Evolutionary conservation across 1,139 yeast genomes (phyloP).

Genomic region (Suhomyces atakaporum): DNA sequence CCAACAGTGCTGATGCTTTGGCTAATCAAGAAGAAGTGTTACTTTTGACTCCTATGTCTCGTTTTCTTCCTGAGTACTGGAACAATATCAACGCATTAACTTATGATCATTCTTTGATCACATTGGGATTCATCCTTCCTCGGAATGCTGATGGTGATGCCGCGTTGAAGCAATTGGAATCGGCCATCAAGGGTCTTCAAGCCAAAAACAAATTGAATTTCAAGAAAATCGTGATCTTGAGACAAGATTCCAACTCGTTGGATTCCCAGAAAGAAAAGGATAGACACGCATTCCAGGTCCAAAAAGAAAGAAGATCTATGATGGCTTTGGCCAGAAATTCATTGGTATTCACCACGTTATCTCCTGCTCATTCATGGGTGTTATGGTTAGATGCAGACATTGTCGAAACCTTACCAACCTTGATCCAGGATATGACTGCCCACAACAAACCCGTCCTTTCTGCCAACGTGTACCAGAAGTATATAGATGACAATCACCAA

Average conservation of each 20-base stretch:
- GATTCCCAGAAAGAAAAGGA: constrained; percentile 74
- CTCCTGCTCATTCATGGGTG: constrained; percentile 92
- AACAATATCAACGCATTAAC: constrained; percentile 68
- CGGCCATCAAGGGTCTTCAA: constrained; percentile 61
- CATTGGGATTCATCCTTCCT: constrained; percentile 90
- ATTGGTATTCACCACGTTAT: constrained; percentile 80
- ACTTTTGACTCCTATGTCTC: constrained; percentile 84
- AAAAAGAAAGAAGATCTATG: constrained; percentile 81
- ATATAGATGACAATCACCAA: constrained; percentile 54
- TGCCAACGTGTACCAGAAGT: constrained; percentile 92
- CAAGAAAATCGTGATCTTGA: constrained; percentile 77
- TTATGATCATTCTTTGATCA: constrained; percentile 83
- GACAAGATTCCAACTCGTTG: constrained; percentile 85
- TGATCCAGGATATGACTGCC: constrained; percentile 83
- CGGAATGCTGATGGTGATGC: constrained; percentile 75
- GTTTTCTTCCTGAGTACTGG: constrained; percentile 87
- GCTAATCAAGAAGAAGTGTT: constrained; percentile 79
- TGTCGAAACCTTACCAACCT: constrained; percentile 77
- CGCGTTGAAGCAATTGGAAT: constrained; percentile 70
- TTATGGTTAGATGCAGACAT: constrained; percentile 95
- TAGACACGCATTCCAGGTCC: constrained; percentile 70
- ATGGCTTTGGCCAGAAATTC: constrained; percentile 97
- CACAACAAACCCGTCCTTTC: constrained; percentile 87
- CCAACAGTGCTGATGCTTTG: constrained; percentile 68
- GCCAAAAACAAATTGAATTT: constrained; percentile 60